Percentiles rank a stretch among this genome's conserved stretches.
These are phyloP conservation scores for Pichia heedii DNA, from an alignment of 805 yeast species.

Conservation along the genomic window DNA sequence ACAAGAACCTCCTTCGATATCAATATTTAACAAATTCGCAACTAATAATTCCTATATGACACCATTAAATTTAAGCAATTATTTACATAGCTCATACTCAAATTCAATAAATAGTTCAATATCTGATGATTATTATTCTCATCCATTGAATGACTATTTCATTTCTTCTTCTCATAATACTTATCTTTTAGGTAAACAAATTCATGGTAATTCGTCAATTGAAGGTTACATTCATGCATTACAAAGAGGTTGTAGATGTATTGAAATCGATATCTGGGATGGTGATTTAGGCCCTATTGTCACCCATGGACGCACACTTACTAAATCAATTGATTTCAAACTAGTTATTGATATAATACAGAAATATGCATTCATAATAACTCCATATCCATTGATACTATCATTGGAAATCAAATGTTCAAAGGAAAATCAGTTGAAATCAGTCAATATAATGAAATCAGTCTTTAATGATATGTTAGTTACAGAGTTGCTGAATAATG, in stretches of 20 bases:
- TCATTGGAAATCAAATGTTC: conserved; percentile 83
- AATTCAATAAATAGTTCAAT: conserved; percentile 14
- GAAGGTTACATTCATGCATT: conserved; percentile 83
- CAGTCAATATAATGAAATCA: conserved; percentile 43
- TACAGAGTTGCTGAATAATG: conserved; percentile 25
- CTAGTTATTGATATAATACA: conserved; percentile 66
- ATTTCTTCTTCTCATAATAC: conserved; percentile 95
- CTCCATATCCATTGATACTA: conserved; percentile 77
- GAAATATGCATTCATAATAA: conserved; percentile 80
- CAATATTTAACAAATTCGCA: conserved; percentile 33
- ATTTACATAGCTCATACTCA: conserved; percentile 26
- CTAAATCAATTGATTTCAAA: conserved; percentile 58
- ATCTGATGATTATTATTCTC: conserved; percentile 33
- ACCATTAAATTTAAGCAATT: conserved; percentile 23
- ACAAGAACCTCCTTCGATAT: conserved; percentile 17
- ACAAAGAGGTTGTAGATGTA: conserved; percentile 87
- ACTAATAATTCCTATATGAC: conserved; percentile 13
- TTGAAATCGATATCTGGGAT: conserved; percentile 97
- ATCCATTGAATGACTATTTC: conserved; percentile 77
- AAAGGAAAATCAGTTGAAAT: conserved; percentile 52
- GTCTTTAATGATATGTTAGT: conserved; percentile 53
- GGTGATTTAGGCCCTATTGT: conserved; percentile 67
- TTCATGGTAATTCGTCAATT: conserved; percentile 78
- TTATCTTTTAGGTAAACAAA: conserved; percentile 78
- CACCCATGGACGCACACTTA: conserved; percentile 81